phyloP scores from a whole-genome alignment of 768 basidiomycete species.

The Hortiboletus flavorubellus region DNA sequence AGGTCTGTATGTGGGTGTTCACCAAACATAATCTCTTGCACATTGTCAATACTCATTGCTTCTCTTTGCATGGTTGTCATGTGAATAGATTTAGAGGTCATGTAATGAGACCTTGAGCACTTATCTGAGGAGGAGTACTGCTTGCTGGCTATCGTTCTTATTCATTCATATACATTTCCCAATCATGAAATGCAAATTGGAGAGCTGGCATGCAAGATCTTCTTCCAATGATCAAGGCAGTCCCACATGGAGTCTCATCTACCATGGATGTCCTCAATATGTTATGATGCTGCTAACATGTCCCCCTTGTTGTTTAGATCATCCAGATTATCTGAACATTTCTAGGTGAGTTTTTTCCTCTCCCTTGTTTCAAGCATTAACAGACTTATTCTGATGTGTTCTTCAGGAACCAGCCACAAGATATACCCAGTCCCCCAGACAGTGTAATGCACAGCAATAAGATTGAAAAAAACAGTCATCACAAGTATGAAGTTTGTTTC shows the following conservation, averaged over 20 bases:
- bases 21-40: background rate
- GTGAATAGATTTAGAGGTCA: constrained; percentile 44
- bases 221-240: constrained; percentile 93
- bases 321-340: too few relatives aligned
- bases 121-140: constrained; percentile 80
- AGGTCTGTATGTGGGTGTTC: constrained; percentile 32
- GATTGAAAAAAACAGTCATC: too few relatives aligned
- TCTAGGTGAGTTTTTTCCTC: too few relatives aligned
- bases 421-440: too few relatives aligned
- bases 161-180: constrained; percentile 91
- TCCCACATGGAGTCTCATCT: constrained; percentile 86
- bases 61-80: background rate
- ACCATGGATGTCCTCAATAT: constrained; percentile 96
- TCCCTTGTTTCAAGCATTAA: too few relatives aligned
- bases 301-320: too few relatives aligned
- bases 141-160: constrained; percentile 83
- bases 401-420: too few relatives aligned
- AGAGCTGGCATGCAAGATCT: constrained; percentile 68
- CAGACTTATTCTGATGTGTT: too few relatives aligned
- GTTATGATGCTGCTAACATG: too few relatives aligned
- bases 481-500: too few relatives aligned
- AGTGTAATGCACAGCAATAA: too few relatives aligned
- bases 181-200: constrained; percentile 79
- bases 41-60: background rate
- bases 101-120: constrained; percentile 60